Evolutionary conservation across 2,329 filamentous ascomycete species (phyloP).

Genomic region (Dothideomycetes sp.): DNA sequence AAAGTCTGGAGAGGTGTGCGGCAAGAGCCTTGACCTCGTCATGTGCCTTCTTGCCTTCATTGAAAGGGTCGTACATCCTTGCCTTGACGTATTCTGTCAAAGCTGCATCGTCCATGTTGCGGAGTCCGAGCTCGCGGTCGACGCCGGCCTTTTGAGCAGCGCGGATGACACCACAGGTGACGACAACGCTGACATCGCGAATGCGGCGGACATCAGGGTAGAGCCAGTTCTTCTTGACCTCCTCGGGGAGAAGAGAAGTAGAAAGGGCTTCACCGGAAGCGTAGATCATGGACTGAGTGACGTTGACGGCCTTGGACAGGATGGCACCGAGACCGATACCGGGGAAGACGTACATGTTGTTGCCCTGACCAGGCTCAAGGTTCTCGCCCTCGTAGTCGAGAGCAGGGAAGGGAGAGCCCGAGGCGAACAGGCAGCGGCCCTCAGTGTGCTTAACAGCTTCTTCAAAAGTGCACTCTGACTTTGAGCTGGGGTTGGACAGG

Average conservation of each 20-base stretch:
- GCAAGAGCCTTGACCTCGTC: conserved; percentile 20
- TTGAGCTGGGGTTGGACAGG: conserved; percentile 88
- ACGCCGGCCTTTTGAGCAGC: conserved; percentile 70
- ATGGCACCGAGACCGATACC: conserved; percentile 91
- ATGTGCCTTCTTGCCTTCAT: conserved; percentile 33
- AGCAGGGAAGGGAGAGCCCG: conserved; percentile 80
- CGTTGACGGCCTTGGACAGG: conserved; percentile 71
- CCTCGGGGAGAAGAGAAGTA: conserved; percentile 67
- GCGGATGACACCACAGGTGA: conserved; percentile 88
- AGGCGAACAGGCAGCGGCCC: conserved; percentile 85
- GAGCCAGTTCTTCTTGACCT: conserved; percentile 73
- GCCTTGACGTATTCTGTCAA: conserved; percentile 57
- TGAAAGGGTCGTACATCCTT: conserved; percentile 44
- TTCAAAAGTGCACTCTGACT: conserved; percentile 96
- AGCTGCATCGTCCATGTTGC: conserved; percentile 56
- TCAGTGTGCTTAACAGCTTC: conserved; percentile 86
- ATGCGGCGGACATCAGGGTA: conserved; percentile 90
- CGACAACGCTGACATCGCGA: conserved; percentile 75
- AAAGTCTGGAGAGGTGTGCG: conserved; percentile 14
- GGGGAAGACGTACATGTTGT: conserved; percentile 92
- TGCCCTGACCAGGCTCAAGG: conserved; percentile 52
- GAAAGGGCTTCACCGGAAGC: conserved; percentile 77
- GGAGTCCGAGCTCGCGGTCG: conserved; percentile 49
- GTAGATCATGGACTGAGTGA: conserved; percentile 97
- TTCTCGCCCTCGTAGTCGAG: conserved; percentile 41